phyloP scores from a whole-genome alignment of 2,329 filamentous ascomycete genomes.

The Aspergillus alliaceus region DNA sequence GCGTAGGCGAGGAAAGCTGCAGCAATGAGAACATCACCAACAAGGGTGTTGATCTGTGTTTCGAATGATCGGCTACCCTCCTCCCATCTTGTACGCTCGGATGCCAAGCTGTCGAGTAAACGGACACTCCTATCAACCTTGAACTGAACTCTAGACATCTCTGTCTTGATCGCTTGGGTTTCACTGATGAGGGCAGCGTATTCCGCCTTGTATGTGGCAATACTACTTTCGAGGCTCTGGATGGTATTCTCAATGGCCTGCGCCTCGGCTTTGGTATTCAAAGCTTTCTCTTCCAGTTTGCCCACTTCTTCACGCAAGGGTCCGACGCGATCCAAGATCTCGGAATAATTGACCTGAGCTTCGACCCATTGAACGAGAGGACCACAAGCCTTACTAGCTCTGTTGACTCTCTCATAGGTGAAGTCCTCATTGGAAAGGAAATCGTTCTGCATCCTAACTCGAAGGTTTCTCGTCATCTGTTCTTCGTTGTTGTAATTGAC shows the following conservation, averaged over 20 bases:
- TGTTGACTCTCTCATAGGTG: constrained; percentile 93
- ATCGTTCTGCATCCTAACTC: constrained; percentile 87
- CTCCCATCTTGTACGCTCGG: constrained; percentile 91
- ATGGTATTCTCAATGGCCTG: constrained; percentile 90
- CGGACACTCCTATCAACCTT: constrained; percentile 97
- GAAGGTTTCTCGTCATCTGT: constrained; percentile 82
- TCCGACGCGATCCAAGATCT: constrained; percentile 90
- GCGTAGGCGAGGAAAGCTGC: constrained; percentile 96
- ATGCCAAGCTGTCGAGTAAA: constrained; percentile 90
- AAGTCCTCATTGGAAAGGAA: constrained; percentile 93
- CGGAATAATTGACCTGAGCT: constrained; percentile 96
- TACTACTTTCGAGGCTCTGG: constrained; percentile 79
- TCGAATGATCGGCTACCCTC: constrained; percentile 97
- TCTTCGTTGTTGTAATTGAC: constrained; percentile 94
- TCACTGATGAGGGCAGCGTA: constrained; percentile 96
- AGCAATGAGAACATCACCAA: constrained; percentile 94
- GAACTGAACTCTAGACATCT: constrained; percentile 95
- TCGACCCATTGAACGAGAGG: constrained; percentile 96
- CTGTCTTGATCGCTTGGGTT: constrained; percentile 92
- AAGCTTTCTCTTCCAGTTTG: constrained; percentile 80
- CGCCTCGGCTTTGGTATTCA: constrained; percentile 91
- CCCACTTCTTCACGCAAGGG: constrained; percentile 88
- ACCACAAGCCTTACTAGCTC: constrained; percentile 93
- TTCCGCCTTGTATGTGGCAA: constrained; percentile 91
- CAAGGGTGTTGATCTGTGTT: constrained; percentile 92